Conservation (phyloP, 768 basidiomycete genomes). For the Boletellus ananas region DNA sequence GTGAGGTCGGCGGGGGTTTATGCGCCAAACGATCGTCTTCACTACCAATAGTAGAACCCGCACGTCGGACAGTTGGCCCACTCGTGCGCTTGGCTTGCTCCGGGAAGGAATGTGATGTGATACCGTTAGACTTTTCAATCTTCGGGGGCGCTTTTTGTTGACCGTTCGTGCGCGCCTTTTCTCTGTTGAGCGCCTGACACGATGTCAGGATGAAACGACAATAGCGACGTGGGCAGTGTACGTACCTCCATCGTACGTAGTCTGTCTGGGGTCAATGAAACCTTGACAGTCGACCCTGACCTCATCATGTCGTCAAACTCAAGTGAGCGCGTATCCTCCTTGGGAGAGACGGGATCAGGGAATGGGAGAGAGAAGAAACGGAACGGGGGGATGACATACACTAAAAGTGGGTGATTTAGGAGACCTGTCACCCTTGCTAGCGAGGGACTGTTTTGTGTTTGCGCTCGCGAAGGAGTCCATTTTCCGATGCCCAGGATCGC, state of each 20-base stretch:
- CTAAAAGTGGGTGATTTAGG: constrained; percentile 34
- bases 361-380: not conserved
- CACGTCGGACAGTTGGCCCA: constrained; percentile 47
- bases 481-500: constrained; percentile 52
- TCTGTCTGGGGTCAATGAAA: constrained; percentile 92
- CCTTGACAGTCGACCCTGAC: constrained; percentile 88
- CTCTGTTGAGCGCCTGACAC: constrained; percentile 66
- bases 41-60: constrained; percentile 63
- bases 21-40: constrained; percentile 39
- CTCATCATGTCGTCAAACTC: constrained; percentile 94
- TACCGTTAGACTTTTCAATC: constrained; percentile 24
- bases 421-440: constrained; percentile 32
- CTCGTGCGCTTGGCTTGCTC: constrained; percentile 23
- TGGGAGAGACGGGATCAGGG: constrained; percentile 8
- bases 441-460: constrained; percentile 38
- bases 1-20: constrained; percentile 37
- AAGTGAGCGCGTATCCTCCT: constrained; percentile 59
- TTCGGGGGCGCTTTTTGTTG: constrained; percentile 22
- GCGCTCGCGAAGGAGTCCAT: constrained; percentile 53
- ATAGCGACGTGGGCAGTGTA: constrained; percentile 22
- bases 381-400: constrained; percentile 19
- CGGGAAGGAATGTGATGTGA: constrained; percentile 12
- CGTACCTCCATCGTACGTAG: constrained; percentile 90
- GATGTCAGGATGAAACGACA: constrained; percentile 7
- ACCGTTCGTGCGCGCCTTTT: constrained; percentile 45